phyloP scores from a whole-genome alignment of 441 rosid species.

The Bruguiera hainesii region DNA sequence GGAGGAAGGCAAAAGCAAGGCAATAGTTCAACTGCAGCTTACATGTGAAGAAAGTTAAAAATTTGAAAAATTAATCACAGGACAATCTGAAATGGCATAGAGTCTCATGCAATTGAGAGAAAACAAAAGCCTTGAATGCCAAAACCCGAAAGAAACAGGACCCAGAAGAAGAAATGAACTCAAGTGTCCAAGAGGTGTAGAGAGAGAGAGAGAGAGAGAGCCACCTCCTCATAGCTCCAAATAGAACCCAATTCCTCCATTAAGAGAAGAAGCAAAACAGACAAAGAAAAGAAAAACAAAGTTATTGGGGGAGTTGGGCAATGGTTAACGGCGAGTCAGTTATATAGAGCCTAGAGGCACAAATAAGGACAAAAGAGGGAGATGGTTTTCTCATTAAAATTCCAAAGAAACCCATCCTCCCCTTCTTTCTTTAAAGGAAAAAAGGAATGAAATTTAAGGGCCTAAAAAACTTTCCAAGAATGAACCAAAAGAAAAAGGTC shows the following conservation, averaged over 20 bases:
- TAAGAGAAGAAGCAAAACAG: not conserved
- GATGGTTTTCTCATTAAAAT: slow-evolving; percentile 23
- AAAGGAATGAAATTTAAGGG: not conserved
- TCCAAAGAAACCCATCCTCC: slow-evolving; percentile 27
- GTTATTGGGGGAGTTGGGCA: slow-evolving; percentile 22
- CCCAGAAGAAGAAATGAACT: slow-evolving; percentile 10
- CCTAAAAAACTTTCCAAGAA: too few relatives aligned
- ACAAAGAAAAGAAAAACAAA: not conserved
- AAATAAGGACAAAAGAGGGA: slow-evolving; percentile 30
- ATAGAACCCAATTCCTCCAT: slow-evolving; percentile 41
- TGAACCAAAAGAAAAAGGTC: too few relatives aligned
- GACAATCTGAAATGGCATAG: too few relatives aligned
- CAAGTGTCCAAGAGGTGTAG: not conserved
- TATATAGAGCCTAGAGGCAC: slow-evolving; percentile 35
- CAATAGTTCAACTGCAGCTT: too few relatives aligned
- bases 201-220: slow-evolving; percentile 10
- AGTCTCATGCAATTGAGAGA: not conserved
- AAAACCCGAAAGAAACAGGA: not conserved
- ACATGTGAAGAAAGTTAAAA: too few relatives aligned
- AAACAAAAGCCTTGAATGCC: not conserved
- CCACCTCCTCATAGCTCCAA: slow-evolving; percentile 77
- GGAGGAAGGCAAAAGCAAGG: too few relatives aligned
- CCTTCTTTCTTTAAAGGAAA: slow-evolving; percentile 12
- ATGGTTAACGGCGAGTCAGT: slow-evolving; percentile 22
- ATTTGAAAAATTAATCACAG: too few relatives aligned